Percentiles rank a stretch among this genome's conserved stretches.
phyloP scores from a whole-genome alignment of 805 yeast species.

The Myxozyma neotropica region DNA sequence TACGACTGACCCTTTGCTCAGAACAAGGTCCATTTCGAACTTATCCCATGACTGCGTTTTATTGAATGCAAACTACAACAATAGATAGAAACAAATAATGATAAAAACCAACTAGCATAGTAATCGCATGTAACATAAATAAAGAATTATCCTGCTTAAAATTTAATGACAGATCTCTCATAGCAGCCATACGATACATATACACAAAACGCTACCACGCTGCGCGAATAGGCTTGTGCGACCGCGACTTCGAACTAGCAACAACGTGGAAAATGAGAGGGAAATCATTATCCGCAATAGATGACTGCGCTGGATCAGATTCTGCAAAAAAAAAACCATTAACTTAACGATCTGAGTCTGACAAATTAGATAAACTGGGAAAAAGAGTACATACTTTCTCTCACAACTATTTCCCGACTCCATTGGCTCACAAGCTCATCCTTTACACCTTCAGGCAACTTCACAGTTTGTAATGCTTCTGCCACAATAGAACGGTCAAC shows the following conservation, averaged over 20 bases:
- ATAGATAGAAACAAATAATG: background rate
- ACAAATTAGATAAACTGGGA: no score
- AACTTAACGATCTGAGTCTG: no score
- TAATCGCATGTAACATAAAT: no score
- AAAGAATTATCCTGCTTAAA: no score
- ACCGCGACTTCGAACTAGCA: background rate
- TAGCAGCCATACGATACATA: background rate
- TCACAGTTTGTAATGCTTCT: background rate
- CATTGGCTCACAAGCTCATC: conserved; percentile 14
- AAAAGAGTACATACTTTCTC: conserved; percentile 12
- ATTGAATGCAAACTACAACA: background rate
- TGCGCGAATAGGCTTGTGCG: conserved; percentile 10
- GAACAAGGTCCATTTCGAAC: background rate
- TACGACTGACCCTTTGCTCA: background rate
- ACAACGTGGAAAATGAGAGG: conserved; percentile 20
- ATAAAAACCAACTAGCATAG: background rate
- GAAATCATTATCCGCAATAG: conserved; percentile 19
- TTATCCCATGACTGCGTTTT: background rate
- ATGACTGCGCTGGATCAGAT: conserved; percentile 9
- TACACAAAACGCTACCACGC: conserved; percentile 6
- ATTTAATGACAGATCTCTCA: no score
- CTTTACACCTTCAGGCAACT: conserved; percentile 3
- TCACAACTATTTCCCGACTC: conserved; percentile 18
- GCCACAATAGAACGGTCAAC: conserved; percentile 5
- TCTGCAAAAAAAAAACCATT: conserved; percentile 9